These are phyloP conservation scores for Dissophora globulifera DNA, from an alignment of 192 early-diverging fungal species.

Conservation along the genomic window DNA sequence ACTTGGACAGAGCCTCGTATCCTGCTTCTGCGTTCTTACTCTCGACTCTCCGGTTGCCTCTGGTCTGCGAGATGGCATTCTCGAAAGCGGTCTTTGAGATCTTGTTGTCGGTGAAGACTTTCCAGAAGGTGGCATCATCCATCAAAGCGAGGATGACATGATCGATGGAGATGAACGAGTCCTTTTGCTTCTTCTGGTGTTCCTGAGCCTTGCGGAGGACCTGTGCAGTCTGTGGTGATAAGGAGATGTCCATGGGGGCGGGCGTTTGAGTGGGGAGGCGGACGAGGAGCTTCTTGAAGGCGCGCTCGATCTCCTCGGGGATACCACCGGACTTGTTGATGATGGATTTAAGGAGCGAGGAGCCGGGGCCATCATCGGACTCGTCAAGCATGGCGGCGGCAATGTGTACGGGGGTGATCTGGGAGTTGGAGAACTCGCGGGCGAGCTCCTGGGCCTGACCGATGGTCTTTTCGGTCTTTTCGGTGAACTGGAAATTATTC, in stretches of 20 bases:
- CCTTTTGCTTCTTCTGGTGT: conserved; percentile 87
- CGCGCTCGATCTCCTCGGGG: conserved; percentile 76
- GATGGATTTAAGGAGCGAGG: conserved; percentile 79
- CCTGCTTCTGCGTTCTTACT: conserved; percentile 85
- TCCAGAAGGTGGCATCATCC: conserved; percentile 71
- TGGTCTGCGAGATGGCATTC: conserved; percentile 75
- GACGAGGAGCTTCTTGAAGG: conserved; percentile 80
- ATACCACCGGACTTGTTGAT: conserved; percentile 89
- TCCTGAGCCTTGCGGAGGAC: conserved; percentile 81
- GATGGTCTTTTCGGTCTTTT: conserved; percentile 83
- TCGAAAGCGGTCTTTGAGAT: conserved; percentile 77
- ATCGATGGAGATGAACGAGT: conserved; percentile 89
- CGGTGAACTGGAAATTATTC: conserved; percentile 82
- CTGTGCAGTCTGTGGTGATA: conserved; percentile 70
- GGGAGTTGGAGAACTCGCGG: conserved; percentile 77
- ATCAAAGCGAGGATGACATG: conserved; percentile 88
- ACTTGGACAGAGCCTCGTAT: conserved; percentile 94
- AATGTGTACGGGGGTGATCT: conserved; percentile 86
- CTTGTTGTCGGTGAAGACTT: conserved; percentile 74
- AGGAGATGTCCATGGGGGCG: conserved; percentile 77
- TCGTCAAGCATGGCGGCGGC: conserved; percentile 84
- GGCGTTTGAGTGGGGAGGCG: conserved; percentile 88
- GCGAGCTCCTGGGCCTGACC: conserved; percentile 71
- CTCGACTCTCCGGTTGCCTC: conserved; percentile 89
- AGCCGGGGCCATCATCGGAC: conserved; percentile 78